Evolutionary conservation across 345 rosid species (phyloP).

Genomic region (Brassica incana): DNA sequence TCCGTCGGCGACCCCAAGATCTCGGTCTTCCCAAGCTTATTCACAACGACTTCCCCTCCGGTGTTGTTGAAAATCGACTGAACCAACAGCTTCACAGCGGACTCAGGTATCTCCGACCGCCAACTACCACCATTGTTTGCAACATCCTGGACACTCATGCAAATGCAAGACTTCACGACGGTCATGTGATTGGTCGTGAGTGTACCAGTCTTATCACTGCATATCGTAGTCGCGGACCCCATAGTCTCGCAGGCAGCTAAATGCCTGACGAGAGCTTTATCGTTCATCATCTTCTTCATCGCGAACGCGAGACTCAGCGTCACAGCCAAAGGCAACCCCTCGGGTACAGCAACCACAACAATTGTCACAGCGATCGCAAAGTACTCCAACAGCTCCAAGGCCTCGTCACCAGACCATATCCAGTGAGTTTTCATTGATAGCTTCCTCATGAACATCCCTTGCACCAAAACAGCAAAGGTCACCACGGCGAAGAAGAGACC

Average conservation of each 20-base stretch:
- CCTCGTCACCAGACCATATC: conserved; percentile 86
- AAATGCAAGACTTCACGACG: conserved; percentile 83
- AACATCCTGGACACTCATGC: conserved; percentile 61
- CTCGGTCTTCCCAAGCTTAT: conserved; percentile 66
- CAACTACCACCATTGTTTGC: conserved; percentile 44
- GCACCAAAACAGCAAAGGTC: conserved; percentile 80
- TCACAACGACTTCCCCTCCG: conserved; percentile 78
- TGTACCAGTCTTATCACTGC: conserved; percentile 94
- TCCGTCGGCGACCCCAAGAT: conserved; percentile 90
- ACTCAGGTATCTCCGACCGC: conserved; percentile 61
- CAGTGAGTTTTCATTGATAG: conserved; percentile 48
- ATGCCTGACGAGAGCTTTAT: conserved; percentile 89
- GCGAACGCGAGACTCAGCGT: conserved; percentile 95
- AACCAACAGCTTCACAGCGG: conserved; percentile 53
- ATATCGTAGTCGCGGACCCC: conserved; percentile 92
- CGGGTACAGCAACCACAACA: conserved; percentile 98
- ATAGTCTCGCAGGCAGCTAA: conserved; percentile 95
- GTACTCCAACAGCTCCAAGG: conserved; percentile 68
- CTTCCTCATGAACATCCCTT: conserved; percentile 67
- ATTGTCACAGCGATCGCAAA: conserved; percentile 92
- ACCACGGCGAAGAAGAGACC: conserved; percentile 84
- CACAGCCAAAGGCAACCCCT: conserved; percentile 92
- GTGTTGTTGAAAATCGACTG: conserved; percentile 90
- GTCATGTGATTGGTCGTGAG: conserved; percentile 93
- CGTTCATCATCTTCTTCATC: conserved; percentile 99